Percentiles rank a stretch among this genome's conserved stretches.
These are phyloP conservation scores for Eimeria maxima DNA, from an alignment of 169 alveolate genomes.

Conservation along the genomic window DNA sequence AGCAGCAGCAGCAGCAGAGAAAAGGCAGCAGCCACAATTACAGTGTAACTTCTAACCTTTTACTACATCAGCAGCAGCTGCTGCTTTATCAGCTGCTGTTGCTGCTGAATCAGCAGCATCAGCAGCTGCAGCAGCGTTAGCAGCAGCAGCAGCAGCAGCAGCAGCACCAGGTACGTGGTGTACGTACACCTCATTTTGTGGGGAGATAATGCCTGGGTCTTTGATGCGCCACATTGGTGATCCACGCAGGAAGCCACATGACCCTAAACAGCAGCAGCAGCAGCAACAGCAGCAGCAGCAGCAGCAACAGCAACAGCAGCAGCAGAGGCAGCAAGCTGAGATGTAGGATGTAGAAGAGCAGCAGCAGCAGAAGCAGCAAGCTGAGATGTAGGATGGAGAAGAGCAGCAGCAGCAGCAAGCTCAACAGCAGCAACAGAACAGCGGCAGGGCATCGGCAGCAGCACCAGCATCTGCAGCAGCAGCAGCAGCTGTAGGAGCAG, in stretches of 20 bases:
- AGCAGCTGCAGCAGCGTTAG: neutral
- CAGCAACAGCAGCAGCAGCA: constrained; percentile 22
- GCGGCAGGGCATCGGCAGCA: too few relatives aligned
- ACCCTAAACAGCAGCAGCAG: neutral
- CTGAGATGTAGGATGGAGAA: too few relatives aligned
- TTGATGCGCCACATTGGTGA: neutral
- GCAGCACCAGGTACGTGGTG: constrained; percentile 22
- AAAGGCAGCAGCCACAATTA: too few relatives aligned
- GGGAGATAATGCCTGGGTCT: constrained; percentile 49
- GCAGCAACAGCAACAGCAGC: neutral
- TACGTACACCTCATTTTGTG: constrained; percentile 18
- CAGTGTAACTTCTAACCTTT: neutral
- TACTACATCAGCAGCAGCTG: too few relatives aligned
- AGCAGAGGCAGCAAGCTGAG: neutral
- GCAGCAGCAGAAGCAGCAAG: neutral
- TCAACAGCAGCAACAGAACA: too few relatives aligned
- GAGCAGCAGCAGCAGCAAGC: too few relatives aligned
- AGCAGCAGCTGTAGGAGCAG: too few relatives aligned
- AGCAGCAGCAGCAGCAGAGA: constrained; percentile 4
- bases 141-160: constrained; percentile 1
- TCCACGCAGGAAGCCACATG: constrained; percentile 7
- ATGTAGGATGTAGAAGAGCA: neutral
- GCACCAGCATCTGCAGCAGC: too few relatives aligned
- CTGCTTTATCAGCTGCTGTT: neutral
- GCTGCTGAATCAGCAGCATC: neutral